Conservation (phyloP, 2,329 filamentous ascomycete species). For the Phaeoacremonium minimum region DNA sequence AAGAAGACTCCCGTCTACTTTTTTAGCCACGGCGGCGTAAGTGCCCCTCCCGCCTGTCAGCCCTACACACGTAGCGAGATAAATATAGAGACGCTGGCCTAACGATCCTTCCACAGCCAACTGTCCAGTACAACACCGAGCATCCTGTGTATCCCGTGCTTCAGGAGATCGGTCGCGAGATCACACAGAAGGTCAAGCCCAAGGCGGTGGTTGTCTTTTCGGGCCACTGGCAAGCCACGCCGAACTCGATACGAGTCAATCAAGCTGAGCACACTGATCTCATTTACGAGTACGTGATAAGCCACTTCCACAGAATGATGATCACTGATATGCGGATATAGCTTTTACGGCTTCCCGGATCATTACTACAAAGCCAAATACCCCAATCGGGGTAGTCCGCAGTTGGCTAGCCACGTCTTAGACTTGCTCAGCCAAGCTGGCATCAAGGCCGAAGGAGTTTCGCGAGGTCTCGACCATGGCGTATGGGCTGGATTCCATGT, state of each 20-base stretch:
- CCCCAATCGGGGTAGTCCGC: conserved; percentile 57
- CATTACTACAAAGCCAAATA: conserved; percentile 66
- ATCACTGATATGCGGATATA: conserved; percentile 26
- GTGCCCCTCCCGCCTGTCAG: conserved; percentile 16
- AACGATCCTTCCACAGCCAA: no score
- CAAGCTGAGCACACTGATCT: conserved; percentile 58
- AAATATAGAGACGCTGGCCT: no score
- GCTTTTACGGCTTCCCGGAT: conserved; percentile 66
- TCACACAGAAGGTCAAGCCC: conserved; percentile 65
- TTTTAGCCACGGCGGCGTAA: conserved; percentile 45
- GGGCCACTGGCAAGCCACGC: conserved; percentile 67
- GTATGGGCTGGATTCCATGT: conserved; percentile 67
- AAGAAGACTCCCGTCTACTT: conserved; percentile 39
- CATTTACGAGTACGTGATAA: conserved; percentile 54
- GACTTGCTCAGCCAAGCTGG: conserved; percentile 48
- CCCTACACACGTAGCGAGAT: no score
- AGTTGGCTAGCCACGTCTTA: conserved; percentile 56
- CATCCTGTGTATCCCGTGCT: conserved; percentile 66
- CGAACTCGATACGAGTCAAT: conserved; percentile 59
- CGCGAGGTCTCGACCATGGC: conserved; percentile 69
- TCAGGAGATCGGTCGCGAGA: conserved; percentile 62
- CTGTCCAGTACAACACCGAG: conserved; percentile 62
- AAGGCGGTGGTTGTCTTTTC: conserved; percentile 73
- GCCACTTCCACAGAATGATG: not conserved
- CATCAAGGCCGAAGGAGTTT: conserved; percentile 54